Conservation (phyloP, 805 yeast genomes). For the Saturnispora bothae region DNA sequence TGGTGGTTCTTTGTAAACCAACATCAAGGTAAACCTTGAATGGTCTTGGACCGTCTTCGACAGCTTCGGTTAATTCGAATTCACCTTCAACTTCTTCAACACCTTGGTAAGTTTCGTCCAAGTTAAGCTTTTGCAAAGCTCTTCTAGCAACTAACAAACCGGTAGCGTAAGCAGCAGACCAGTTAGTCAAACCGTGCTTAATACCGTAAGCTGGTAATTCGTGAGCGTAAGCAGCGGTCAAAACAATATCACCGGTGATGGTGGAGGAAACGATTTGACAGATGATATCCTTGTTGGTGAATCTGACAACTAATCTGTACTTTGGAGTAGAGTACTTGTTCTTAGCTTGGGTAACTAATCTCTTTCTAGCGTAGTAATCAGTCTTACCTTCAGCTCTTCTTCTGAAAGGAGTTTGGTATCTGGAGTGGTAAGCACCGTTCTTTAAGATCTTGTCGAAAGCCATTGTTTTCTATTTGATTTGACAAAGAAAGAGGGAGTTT, state of each 20-base stretch:
- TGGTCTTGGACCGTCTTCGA: slow-evolving; percentile 99
- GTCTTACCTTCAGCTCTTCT: slow-evolving; percentile 99
- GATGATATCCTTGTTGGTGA: slow-evolving; percentile 99
- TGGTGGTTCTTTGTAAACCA: slow-evolving; percentile 99
- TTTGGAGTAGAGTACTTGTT: slow-evolving; percentile 99
- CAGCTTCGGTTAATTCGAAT: slow-evolving; percentile 96
- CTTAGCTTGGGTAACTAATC: slow-evolving; percentile 99
- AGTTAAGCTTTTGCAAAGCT: slow-evolving; percentile 93
- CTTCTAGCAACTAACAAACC: slow-evolving; percentile 99
- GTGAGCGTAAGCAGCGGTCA: slow-evolving; percentile 97
- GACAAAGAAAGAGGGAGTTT: slow-evolving; percentile 7
- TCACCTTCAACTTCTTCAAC: slow-evolving; percentile 99
- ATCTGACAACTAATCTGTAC: slow-evolving; percentile 98
- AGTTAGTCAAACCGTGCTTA: slow-evolving; percentile 97
- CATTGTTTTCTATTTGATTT: slow-evolving; percentile 7
- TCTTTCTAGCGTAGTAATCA: slow-evolving; percentile 99
- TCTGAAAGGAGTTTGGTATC: slow-evolving; percentile 99
- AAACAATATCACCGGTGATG: slow-evolving; percentile 92
- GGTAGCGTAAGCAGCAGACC: slow-evolving; percentile 99
- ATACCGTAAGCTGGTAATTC: slow-evolving; percentile 98
- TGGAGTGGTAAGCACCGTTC: slow-evolving; percentile 91
- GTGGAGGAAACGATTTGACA: slow-evolving; percentile 95
- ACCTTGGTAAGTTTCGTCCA: slow-evolving; percentile 97
- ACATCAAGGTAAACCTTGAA: slow-evolving; percentile 99
- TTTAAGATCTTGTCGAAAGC: slow-evolving; percentile 10